Evolutionary conservation across 1,284 basidiomycete genomes (phyloP).

Genomic region (Boletellus deceptivus): DNA sequence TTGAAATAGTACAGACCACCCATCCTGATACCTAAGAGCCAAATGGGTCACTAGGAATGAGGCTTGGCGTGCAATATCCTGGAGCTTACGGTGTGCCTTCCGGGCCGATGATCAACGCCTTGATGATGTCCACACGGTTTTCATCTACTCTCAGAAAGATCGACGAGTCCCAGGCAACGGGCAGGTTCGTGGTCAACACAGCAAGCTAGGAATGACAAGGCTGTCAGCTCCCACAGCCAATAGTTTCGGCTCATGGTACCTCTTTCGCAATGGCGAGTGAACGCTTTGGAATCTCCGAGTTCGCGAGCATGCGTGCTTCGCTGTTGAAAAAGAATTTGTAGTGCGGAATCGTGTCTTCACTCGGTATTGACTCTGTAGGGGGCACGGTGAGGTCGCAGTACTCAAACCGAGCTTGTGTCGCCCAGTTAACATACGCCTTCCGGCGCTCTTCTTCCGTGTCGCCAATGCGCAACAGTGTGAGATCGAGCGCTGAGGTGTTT

Average conservation of each 20-base stretch:
- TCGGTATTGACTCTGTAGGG: slow-evolving; percentile 22
- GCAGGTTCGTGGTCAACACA: slow-evolving; percentile 84
- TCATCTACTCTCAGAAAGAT: slow-evolving; percentile 87
- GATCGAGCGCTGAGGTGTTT: slow-evolving; percentile 40
- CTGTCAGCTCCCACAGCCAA: slow-evolving; percentile 6
- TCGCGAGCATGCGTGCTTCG: slow-evolving; percentile 76
- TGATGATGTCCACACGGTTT: slow-evolving; percentile 85
- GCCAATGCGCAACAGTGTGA: slow-evolving; percentile 47
- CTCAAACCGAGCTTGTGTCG: slow-evolving; percentile 74
- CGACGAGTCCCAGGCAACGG: slow-evolving; percentile 87
- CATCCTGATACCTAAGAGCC: slow-evolving; percentile 68
- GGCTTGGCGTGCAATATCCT: slow-evolving; percentile 2
- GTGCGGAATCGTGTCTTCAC: slow-evolving; percentile 52
- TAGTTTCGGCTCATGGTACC: slow-evolving; percentile 40
- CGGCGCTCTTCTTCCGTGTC: slow-evolving; percentile 64
- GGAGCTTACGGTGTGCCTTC: slow-evolving; percentile 84
- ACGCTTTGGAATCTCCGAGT: slow-evolving; percentile 79
- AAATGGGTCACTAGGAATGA: background rate
- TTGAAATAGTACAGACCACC: slow-evolving; percentile 54
- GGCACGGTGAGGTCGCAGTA: slow-evolving; percentile 79
- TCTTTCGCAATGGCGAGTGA: slow-evolving; percentile 91
- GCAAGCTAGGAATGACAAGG: slow-evolving; percentile 58
- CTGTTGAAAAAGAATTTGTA: slow-evolving; percentile 79
- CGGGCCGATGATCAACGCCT: slow-evolving; percentile 86
- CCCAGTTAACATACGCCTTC: slow-evolving; percentile 81